Percentiles rank a stretch among this genome's conserved stretches.
These are phyloP conservation scores for Pseudogymnoascus sp. DNA, from an alignment of 2,329 filamentous ascomycete genomes.

Conservation along the genomic window DNA sequence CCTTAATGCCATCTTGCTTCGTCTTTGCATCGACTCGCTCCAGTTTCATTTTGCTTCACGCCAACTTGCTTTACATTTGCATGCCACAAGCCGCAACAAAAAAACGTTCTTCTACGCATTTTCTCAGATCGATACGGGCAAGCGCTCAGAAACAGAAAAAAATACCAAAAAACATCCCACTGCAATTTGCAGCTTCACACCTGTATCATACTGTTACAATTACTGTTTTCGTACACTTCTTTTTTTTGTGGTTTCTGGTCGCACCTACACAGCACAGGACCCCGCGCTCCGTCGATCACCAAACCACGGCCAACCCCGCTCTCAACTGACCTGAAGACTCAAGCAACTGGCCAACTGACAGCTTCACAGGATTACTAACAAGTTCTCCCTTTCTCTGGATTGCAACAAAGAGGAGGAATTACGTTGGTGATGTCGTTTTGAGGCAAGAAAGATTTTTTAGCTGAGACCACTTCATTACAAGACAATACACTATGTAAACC, in stretches of 20 bases:
- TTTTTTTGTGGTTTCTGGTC: not conserved
- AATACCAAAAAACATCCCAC: too few species aligned
- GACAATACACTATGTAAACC: constrained; percentile 1
- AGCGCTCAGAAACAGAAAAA: not conserved
- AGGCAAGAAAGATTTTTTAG: not conserved
- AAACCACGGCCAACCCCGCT: not conserved
- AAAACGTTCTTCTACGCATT: not conserved
- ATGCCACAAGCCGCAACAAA: not conserved
- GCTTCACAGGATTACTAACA: not conserved
- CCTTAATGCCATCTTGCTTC: not conserved
- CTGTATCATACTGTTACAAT: not conserved
- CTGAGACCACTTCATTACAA: not conserved
- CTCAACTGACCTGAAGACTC: not conserved
- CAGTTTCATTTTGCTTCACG: not conserved
- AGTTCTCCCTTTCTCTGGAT: not conserved
- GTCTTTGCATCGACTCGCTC: not conserved
- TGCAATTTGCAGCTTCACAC: not conserved
- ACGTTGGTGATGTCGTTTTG: not conserved
- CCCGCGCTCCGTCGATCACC: too few species aligned
- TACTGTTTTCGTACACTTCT: not conserved
- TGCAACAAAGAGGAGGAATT: not conserved
- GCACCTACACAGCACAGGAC: not conserved
- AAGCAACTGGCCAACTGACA: not conserved
- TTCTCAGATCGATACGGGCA: not conserved
- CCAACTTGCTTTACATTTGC: not conserved